phyloP scores from a whole-genome alignment of 1,284 basidiomycete species.

The Erythrobasidium hasegawianum region DNA sequence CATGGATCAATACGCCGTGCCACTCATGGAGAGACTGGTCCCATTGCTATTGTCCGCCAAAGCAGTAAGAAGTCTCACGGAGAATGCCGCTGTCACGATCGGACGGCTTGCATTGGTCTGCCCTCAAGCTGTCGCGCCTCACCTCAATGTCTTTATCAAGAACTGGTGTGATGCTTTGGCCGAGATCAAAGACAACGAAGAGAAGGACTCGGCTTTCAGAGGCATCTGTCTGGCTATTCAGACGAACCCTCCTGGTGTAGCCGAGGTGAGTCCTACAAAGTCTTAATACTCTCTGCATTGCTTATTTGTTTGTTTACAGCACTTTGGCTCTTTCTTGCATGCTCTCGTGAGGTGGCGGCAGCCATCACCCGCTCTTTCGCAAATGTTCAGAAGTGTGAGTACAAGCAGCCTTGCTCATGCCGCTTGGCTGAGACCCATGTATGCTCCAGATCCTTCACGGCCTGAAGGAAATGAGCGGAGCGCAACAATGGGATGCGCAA shows the following conservation, averaged over 20 bases:
- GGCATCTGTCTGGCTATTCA: slow-evolving; percentile 95
- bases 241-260: slow-evolving; percentile 83
- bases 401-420: too few relatives aligned
- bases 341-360: slow-evolving; percentile 90
- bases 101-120: slow-evolving; percentile 92
- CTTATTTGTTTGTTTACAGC: slow-evolving; percentile 54
- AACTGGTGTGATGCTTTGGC: slow-evolving; percentile 85
- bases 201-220: slow-evolving; percentile 99
- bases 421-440: too few relatives aligned
- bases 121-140: slow-evolving; percentile 80
- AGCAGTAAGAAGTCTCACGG: slow-evolving; percentile 87
- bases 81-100: slow-evolving; percentile 98
- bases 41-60: slow-evolving; percentile 87
- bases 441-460: slow-evolving; percentile 71
- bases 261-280: slow-evolving; percentile 60
- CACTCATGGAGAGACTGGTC: slow-evolving; percentile 80
- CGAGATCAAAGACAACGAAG: slow-evolving; percentile 98
- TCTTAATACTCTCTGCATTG: neutral
- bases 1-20: slow-evolving; percentile 82
- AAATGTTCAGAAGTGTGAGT: slow-evolving; percentile 69
- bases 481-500: slow-evolving; percentile 68
- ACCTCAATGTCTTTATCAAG: slow-evolving; percentile 84
- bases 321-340: slow-evolving; percentile 91
- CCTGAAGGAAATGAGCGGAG: slow-evolving; percentile 77
- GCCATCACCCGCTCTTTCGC: slow-evolving; percentile 80